Conservation (phyloP, 768 basidiomycete genomes). For the Pisolithus sp. region DNA sequence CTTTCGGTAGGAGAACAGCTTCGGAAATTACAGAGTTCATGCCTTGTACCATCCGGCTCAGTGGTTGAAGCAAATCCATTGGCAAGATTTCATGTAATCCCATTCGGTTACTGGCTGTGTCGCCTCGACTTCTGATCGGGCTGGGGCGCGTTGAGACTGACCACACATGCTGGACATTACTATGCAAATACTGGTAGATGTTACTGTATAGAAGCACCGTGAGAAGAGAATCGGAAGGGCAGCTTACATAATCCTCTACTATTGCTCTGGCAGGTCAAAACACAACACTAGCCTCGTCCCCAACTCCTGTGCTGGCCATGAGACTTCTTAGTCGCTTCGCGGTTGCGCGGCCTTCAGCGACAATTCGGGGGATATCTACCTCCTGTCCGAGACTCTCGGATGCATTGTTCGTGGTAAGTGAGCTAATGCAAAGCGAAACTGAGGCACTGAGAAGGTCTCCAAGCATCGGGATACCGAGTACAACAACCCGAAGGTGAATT, state of each 20-base stretch:
- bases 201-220: neutral
- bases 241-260: neutral
- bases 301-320: conserved; percentile 17
- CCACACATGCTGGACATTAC: too few relatives aligned
- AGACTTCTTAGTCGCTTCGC: conserved; percentile 8
- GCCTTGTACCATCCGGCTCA: too few relatives aligned
- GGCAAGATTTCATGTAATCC: too few relatives aligned
- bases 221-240: neutral
- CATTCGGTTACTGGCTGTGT: too few relatives aligned
- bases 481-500: conserved; percentile 81
- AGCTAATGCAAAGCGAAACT: conserved; percentile 3
- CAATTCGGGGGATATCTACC: conserved; percentile 29
- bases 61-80: too few relatives aligned
- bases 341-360: conserved; percentile 12
- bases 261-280: too few relatives aligned
- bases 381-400: conserved; percentile 57
- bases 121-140: too few relatives aligned
- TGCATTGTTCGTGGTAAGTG: conserved; percentile 79
- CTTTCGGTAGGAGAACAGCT: too few relatives aligned
- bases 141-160: too few relatives aligned
- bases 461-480: conserved; percentile 94
- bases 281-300: neutral
- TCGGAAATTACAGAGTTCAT: too few relatives aligned
- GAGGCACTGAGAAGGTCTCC: conserved; percentile 12
- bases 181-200: too few relatives aligned